Percentiles rank a stretch among this genome's conserved stretches.
Evolutionary conservation across 75 land plant species (phyloP).

Genomic region (Pinus taeda): DNA sequence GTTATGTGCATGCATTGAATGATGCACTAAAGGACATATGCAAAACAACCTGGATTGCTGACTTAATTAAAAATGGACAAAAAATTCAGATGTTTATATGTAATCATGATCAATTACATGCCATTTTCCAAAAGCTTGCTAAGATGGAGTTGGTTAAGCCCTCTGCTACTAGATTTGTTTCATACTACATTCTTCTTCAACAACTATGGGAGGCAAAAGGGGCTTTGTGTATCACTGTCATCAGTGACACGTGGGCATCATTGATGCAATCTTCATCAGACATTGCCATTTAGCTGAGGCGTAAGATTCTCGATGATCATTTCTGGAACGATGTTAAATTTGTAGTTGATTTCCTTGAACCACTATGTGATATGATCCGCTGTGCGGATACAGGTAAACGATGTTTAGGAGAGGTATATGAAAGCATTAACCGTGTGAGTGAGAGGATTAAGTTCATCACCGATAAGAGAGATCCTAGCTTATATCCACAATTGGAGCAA

Average conservation of each 20-base stretch:
- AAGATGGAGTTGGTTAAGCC: too few species aligned
- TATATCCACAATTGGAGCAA: too few species aligned
- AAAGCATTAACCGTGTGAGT: too few species aligned
- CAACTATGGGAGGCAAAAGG: background rate
- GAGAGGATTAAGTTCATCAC: background rate
- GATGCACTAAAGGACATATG: too few species aligned
- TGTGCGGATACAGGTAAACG: background rate
- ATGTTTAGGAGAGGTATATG: background rate
- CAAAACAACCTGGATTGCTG: too few species aligned
- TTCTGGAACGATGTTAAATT: background rate
- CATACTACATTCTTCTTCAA: background rate
- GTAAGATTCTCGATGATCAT: background rate
- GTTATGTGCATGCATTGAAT: too few species aligned
- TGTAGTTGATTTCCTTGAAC: background rate
- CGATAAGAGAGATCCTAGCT: too few species aligned
- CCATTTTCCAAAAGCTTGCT: too few species aligned
- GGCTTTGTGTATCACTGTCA: background rate
- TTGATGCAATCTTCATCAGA: background rate
- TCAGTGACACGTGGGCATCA: background rate
- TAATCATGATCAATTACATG: too few species aligned
- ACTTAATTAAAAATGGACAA: too few species aligned
- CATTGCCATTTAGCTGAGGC: background rate
- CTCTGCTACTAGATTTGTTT: too few species aligned
- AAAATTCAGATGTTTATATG: too few species aligned
- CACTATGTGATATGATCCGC: background rate